Conservation (phyloP, 306 rosid species). For the Prunus mira region DNA sequence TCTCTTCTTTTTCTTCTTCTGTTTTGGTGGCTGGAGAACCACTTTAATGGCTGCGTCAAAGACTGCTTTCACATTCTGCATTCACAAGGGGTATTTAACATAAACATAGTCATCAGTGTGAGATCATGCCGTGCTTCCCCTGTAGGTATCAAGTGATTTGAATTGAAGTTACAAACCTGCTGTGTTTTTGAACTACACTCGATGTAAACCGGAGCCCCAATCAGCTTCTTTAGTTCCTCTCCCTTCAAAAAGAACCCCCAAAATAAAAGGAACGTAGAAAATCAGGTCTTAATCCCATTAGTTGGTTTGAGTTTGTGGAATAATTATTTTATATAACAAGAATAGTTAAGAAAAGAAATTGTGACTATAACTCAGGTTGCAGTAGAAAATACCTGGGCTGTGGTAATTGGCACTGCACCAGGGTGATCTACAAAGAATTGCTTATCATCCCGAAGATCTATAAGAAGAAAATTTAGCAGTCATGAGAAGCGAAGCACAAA, state of each 20-base stretch:
- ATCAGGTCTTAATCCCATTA: slow-evolving; percentile 17
- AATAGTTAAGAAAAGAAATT: not conserved
- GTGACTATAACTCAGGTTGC: slow-evolving; percentile 2
- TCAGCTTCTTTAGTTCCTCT: slow-evolving; percentile 82
- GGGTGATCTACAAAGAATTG: slow-evolving; percentile 85
- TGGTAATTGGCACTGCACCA: slow-evolving; percentile 81
- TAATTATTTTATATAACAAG: not conserved
- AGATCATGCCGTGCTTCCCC: slow-evolving; percentile 6
- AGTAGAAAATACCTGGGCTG: slow-evolving; percentile 65
- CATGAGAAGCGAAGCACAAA: slow-evolving; percentile 19
- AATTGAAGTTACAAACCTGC: slow-evolving; percentile 53
- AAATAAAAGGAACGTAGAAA: not conserved
- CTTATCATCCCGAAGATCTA: slow-evolving; percentile 92
- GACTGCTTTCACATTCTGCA: slow-evolving; percentile 94
- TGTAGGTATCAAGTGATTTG: slow-evolving; percentile 6
- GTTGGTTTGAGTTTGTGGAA: slow-evolving; percentile 8
- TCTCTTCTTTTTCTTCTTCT: slow-evolving; percentile 69
- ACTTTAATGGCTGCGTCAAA: slow-evolving; percentile 91
- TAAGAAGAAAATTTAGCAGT: slow-evolving; percentile 29
- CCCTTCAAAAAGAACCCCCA: slow-evolving; percentile 50
- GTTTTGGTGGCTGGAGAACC: slow-evolving; percentile 95
- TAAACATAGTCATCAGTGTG: not conserved
- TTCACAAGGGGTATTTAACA: slow-evolving; percentile 9
- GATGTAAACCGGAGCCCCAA: slow-evolving; percentile 79
- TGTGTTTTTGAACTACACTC: slow-evolving; percentile 98